Evolutionary conservation across 331 rosid genomes (phyloP), one percentile per base, ranked within the genome.

Genomic region (Malus hybrid): DNA sequence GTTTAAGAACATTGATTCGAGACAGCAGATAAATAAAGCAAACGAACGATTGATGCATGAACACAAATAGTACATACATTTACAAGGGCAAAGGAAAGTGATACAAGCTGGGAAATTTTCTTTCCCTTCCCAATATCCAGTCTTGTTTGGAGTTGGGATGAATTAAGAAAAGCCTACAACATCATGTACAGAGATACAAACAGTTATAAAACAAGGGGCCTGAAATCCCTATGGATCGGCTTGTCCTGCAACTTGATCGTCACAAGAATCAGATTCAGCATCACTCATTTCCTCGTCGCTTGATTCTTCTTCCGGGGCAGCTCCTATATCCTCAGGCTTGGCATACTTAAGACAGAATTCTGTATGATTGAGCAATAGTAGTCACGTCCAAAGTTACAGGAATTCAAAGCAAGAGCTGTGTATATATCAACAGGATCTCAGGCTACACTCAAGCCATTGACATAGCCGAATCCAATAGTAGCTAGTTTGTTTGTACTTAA

Each of bases 241-340:
- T 71, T 86, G 69, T 28, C 95, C 97, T 1, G 87, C 95, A 15
- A 90, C 74, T 74, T 69, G 95, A 1, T 94, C 98, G 60, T 90
- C 98, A 72, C 86, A 81, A 22, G 97, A 88, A 78, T 86, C 90
- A 69, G 87, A 90, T 67, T 86, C 96, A 67, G 80, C 92, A 71
- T 90, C 99, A 71, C 92, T 90, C 83, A 84, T 74, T 82, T 94
- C 99, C 62, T 88, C 99, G 6, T 91, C 95, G 42, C 91, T 87
- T 6, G 96, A 90, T 72, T 74, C 77, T 70, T 88, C 96, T 63
- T 88, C 97, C 42, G 76, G 65, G 24, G 29, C 46, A 50, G 87
- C 90, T 62, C 95, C 95, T 48, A 86, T 77, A 72, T 87, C 90
- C 77, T 87, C 90, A 0, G 90, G 80, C 75, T 84, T 89, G 53